These are phyloP conservation scores for Rugonectria rugulosa DNA, from an alignment of 2,329 filamentous ascomycete genomes.

Conservation along the genomic window DNA sequence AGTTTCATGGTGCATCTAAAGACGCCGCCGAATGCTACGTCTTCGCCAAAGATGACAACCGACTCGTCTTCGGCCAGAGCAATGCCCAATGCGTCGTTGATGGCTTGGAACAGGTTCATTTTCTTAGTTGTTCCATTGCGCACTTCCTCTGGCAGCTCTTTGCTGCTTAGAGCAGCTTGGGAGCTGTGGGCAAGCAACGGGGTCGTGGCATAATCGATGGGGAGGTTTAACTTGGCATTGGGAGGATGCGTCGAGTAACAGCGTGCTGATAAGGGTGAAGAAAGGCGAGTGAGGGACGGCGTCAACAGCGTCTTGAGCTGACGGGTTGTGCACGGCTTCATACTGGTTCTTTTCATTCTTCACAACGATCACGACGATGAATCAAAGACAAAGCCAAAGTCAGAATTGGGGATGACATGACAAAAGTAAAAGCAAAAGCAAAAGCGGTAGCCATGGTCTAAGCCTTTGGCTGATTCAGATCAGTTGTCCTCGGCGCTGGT, in stretches of 20 bases:
- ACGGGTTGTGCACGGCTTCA: constrained; percentile 45
- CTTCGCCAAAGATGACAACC: constrained; percentile 92
- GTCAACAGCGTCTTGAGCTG: constrained; percentile 41
- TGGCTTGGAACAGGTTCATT: constrained; percentile 92
- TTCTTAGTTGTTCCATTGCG: constrained; percentile 78
- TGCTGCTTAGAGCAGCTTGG: constrained; percentile 72
- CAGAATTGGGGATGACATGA: constrained; percentile 23
- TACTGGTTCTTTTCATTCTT: constrained; percentile 30
- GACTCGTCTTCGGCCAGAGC: constrained; percentile 84
- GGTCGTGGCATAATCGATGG: constrained; percentile 85
- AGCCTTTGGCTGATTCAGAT: constrained; percentile 31
- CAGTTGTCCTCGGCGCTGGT: constrained; percentile 38
- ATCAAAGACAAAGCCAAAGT: constrained; percentile 18
- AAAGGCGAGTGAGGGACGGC: constrained; percentile 26
- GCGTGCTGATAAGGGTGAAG: constrained; percentile 33
- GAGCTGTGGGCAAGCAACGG: constrained; percentile 83
- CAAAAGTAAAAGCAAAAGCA: too few relatives aligned
- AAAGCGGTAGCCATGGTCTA: constrained; percentile 29
- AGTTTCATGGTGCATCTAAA: constrained; percentile 95
- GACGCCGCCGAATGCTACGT: constrained; percentile 95
- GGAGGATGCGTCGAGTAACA: constrained; percentile 65
- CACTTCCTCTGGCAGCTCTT: constrained; percentile 73
- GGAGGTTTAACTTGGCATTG: constrained; percentile 77
- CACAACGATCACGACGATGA: constrained; percentile 9
- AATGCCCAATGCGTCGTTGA: constrained; percentile 88